Evolutionary conservation across 352 stramenopile species (phyloP).

Genomic region (Pythium volutum): DNA sequence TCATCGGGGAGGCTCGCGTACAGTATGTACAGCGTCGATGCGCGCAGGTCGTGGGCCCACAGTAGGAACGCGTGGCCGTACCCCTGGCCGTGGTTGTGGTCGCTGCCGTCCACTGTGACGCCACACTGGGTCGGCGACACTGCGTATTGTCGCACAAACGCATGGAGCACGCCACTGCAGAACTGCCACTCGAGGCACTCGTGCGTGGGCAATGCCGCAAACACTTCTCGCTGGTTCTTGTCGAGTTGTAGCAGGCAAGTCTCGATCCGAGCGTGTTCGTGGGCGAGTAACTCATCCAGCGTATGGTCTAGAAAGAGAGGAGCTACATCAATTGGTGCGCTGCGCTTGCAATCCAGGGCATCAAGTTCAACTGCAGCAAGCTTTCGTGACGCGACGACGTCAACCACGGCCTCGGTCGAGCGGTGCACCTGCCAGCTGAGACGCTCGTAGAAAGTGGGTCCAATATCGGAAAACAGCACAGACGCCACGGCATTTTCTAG

Average conservation of each 20-base stretch:
- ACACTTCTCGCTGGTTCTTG: slow-evolving; percentile 35
- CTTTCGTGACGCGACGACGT: slow-evolving; percentile 8
- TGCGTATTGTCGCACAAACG: slow-evolving; percentile 28
- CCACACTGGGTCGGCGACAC: slow-evolving; percentile 43
- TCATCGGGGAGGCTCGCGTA: slow-evolving; percentile 32
- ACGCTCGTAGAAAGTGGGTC: slow-evolving; percentile 52
- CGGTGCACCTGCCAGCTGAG: slow-evolving; percentile 51
- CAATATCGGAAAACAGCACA: slow-evolving; percentile 66
- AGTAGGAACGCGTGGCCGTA: no score
- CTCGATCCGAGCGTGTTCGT: slow-evolving; percentile 34
- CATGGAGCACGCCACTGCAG: slow-evolving; percentile 52
- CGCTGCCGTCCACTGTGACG: slow-evolving; percentile 30
- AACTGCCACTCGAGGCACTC: slow-evolving; percentile 71
- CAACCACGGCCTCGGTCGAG: slow-evolving; percentile 42
- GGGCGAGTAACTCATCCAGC: slow-evolving; percentile 37
- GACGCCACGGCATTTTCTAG: slow-evolving; percentile 37
- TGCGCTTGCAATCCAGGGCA: background rate
- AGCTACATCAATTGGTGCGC: background rate
- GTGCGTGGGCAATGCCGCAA: slow-evolving; percentile 40
- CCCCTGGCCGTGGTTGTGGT: background rate
- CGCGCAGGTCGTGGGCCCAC: slow-evolving; percentile 58
- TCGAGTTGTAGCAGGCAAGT: slow-evolving; percentile 24
- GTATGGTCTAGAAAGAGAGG: slow-evolving; percentile 35
- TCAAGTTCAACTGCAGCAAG: background rate
- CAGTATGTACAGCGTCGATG: slow-evolving; percentile 46